Conservation (phyloP, 2,329 filamentous ascomycete species). For the Phyllosticta citriasiana region DNA sequence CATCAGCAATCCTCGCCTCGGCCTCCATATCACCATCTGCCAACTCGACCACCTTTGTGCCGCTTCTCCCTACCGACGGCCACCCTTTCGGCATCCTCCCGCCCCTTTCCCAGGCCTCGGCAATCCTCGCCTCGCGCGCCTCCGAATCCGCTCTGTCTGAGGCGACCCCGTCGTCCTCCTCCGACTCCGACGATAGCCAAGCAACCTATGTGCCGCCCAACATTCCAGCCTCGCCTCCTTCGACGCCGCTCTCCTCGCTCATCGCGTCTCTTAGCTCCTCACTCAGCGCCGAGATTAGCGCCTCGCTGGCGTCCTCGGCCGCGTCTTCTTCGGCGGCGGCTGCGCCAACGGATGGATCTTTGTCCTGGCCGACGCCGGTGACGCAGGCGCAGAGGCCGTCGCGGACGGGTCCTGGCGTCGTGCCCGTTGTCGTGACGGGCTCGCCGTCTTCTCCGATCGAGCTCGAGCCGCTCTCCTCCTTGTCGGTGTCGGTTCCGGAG, state of each 20-base stretch:
- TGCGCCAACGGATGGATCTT: neutral
- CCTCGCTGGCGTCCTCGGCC: neutral
- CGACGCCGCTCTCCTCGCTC: neutral
- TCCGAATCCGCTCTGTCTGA: neutral
- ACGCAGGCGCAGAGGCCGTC: neutral
- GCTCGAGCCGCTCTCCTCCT: neutral
- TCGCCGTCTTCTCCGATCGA: too few relatives aligned
- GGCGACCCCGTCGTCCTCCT: neutral
- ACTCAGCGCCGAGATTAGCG: neutral
- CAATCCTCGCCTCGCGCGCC: neutral
- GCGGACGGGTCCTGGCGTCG: neutral
- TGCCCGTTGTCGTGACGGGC: too few relatives aligned
- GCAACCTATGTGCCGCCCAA: neutral
- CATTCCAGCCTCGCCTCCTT: neutral
- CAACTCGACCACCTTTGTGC: neutral
- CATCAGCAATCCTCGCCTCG: neutral
- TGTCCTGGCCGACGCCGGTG: neutral
- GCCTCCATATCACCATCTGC: neutral
- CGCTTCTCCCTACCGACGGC: neutral
- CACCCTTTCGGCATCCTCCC: neutral
- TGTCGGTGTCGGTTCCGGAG: neutral
- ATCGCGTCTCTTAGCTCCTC: neutral
- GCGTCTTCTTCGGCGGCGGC: neutral
- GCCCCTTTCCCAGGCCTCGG: neutral
- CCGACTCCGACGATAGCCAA: neutral